Percentiles rank a stretch among this genome's conserved stretches.
These are phyloP conservation scores for Teratosphaeria viscida DNA, from an alignment of 2,329 filamentous ascomycete genomes.

Conservation along the genomic window DNA sequence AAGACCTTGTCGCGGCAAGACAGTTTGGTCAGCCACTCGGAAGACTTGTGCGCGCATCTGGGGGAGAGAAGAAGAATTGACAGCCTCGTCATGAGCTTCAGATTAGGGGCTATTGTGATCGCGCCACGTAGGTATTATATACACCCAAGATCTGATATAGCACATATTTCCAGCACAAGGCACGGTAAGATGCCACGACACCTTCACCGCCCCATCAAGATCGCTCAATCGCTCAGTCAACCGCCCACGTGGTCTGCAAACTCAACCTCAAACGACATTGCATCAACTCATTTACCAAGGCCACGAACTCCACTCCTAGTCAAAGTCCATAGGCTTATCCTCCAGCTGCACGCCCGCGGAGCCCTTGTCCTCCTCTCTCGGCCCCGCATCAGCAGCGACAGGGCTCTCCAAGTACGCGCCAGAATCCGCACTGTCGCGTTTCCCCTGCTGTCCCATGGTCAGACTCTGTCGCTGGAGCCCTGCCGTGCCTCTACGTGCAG, in stretches of 20 bases:
- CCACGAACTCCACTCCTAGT: constrained; percentile 35
- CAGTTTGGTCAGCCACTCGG: too few relatives aligned
- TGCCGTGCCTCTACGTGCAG: constrained; percentile 40
- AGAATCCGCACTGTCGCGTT: constrained; percentile 14
- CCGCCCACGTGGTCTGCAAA: neutral
- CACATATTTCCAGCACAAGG: neutral
- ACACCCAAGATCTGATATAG: neutral
- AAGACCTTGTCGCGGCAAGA: too few relatives aligned
- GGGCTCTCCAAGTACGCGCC: constrained; percentile 8
- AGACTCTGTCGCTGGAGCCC: constrained; percentile 25
- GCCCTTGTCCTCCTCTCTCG: constrained; percentile 27
- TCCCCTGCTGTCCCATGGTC: constrained; percentile 13
- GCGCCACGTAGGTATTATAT: neutral
- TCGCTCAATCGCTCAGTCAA: neutral
- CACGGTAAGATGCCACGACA: neutral
- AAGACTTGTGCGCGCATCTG: too few relatives aligned
- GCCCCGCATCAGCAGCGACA: neutral
- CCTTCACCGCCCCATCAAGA: neutral
- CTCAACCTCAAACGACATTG: neutral
- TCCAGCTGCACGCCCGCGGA: constrained; percentile 54
- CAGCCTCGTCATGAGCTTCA: too few relatives aligned
- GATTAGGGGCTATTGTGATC: neutral
- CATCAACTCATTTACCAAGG: neutral
- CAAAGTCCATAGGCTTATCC: constrained; percentile 65
- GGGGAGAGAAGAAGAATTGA: too few relatives aligned